Conservation (phyloP, 2,329 filamentous ascomycete species). For the Aureobasidium sp. region DNA sequence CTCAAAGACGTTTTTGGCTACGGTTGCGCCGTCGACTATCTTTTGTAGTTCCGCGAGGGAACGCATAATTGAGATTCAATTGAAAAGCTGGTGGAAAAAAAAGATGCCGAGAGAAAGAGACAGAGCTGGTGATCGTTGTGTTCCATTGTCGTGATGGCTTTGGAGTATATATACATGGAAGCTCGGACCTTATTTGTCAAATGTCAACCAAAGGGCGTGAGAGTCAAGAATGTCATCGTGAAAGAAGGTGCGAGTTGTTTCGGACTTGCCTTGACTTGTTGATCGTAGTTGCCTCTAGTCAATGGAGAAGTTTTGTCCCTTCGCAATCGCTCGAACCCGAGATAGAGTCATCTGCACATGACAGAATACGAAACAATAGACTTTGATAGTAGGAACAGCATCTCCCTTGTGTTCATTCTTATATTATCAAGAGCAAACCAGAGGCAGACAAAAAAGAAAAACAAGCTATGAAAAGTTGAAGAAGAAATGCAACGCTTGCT, state of each 20-base stretch:
- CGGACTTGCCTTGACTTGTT: background rate
- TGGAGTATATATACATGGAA: background rate
- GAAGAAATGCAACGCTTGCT: slow-evolving; percentile 1
- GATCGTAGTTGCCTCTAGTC: background rate
- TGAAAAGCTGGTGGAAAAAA: too few species aligned
- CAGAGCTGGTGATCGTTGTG: too few species aligned
- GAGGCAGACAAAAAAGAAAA: background rate
- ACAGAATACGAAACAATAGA: background rate
- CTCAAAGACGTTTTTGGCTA: slow-evolving; percentile 17
- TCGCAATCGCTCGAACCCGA: too few species aligned
- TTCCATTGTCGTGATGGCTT: background rate
- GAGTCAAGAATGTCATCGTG: background rate
- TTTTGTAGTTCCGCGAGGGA: background rate
- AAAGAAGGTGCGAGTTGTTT: background rate
- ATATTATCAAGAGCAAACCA: background rate
- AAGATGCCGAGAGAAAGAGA: background rate
- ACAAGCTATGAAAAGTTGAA: background rate
- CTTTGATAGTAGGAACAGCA: background rate
- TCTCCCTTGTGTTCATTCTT: background rate
- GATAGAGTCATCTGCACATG: background rate
- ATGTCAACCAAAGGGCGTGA: background rate
- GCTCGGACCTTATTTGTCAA: background rate
- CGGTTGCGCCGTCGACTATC: background rate
- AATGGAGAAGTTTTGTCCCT: background rate
- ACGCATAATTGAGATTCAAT: background rate